Conservation (phyloP, 768 basidiomycete genomes). For the Mycena chlorophos region DNA sequence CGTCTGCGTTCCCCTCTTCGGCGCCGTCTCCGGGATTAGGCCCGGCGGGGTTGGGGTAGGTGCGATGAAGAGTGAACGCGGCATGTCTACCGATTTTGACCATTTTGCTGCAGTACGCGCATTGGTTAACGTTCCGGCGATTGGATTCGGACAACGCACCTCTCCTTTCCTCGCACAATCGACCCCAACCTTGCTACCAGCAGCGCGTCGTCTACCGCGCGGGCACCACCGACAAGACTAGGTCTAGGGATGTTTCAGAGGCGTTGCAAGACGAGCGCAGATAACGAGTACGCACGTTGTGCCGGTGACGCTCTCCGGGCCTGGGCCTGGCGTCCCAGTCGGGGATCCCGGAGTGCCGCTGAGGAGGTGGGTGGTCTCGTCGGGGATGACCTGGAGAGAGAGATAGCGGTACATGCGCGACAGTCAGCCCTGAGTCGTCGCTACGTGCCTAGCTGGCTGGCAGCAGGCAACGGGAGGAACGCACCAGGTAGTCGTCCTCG, state of each 20-base stretch:
- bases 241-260: background rate
- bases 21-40: background rate
- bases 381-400: background rate
- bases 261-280: background rate
- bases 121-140: background rate
- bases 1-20: background rate
- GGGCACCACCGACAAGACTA: background rate
- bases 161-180: background rate
- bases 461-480: background rate
- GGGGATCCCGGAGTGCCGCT: too few relatives aligned
- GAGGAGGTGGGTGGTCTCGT: background rate
- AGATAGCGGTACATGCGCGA: too few relatives aligned
- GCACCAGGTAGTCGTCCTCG: conserved; percentile 1
- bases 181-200: background rate
- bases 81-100: background rate
- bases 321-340: too few relatives aligned
- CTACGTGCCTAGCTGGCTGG: too few relatives aligned
- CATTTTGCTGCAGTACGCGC: background rate
- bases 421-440: too few relatives aligned
- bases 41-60: too few relatives aligned
- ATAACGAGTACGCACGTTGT: background rate
- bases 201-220: background rate
- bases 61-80: background rate
- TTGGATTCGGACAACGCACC: background rate
- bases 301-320: background rate